These are phyloP conservation scores for Sporisorium graminicola DNA, from an alignment of 1,284 basidiomycete species.

Conservation along the genomic window DNA sequence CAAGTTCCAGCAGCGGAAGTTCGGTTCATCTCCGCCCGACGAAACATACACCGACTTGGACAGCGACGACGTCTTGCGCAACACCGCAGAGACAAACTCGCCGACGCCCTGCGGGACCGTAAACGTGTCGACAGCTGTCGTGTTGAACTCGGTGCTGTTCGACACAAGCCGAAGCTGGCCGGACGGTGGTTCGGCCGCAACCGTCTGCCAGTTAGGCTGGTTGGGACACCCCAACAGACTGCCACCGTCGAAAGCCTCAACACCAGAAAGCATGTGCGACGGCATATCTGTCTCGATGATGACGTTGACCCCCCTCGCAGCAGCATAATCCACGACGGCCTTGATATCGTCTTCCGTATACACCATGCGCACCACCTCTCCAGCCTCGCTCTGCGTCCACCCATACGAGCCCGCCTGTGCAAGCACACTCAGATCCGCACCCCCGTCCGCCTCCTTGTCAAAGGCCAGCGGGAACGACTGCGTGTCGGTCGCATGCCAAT, in stretches of 20 bases:
- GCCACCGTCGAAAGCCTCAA: slow-evolving; percentile 78
- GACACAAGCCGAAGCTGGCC: slow-evolving; percentile 75
- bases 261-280: slow-evolving; percentile 79
- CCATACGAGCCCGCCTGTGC: slow-evolving; percentile 80
- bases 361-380: slow-evolving; percentile 62
- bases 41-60: slow-evolving; percentile 78
- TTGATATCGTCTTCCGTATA: slow-evolving; percentile 78
- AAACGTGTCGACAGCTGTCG: slow-evolving; percentile 50
- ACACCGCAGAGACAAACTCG: slow-evolving; percentile 53
- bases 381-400: slow-evolving; percentile 57
- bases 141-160: slow-evolving; percentile 74
- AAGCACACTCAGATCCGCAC: slow-evolving; percentile 75
- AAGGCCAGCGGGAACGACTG: slow-evolving; percentile 78
- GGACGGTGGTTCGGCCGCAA: slow-evolving; percentile 77
- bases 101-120: slow-evolving; percentile 71
- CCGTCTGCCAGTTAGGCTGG: slow-evolving; percentile 75
- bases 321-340: slow-evolving; percentile 80
- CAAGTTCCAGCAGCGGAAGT: slow-evolving; percentile 76
- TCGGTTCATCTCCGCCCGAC: slow-evolving; percentile 87
- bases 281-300: slow-evolving; percentile 81
- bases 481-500: slow-evolving; percentile 80
- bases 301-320: slow-evolving; percentile 82
- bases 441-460: slow-evolving; percentile 68
- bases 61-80: slow-evolving; percentile 66
- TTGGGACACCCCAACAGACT: slow-evolving; percentile 78